A percentile compares a stretch with the other conserved stretches of the same genome.
These are phyloP conservation scores for Beauveria brongniartii DNA, from an alignment of 2,329 filamentous ascomycete genomes.

Conservation along the genomic window DNA sequence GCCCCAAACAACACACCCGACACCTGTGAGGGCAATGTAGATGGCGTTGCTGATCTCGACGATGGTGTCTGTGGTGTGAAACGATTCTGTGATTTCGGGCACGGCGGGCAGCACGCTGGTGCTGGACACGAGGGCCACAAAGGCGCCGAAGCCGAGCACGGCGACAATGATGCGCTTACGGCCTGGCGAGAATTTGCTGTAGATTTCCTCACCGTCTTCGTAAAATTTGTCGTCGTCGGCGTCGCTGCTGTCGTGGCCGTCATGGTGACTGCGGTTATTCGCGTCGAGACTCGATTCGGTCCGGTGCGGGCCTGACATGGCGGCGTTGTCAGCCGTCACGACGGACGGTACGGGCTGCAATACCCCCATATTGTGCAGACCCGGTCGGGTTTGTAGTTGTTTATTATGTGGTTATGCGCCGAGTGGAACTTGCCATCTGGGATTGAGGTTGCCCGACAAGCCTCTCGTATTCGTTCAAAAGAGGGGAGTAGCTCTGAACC, in stretches of 20 bases:
- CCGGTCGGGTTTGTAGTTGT: neutral
- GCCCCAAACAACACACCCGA: conserved; percentile 63
- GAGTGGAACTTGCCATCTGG: neutral
- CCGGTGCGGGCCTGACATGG: conserved; percentile 4
- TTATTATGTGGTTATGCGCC: neutral
- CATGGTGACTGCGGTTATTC: neutral
- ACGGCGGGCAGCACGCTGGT: conserved; percentile 66
- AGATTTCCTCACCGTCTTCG: conserved; percentile 43
- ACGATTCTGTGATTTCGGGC: conserved; percentile 63
- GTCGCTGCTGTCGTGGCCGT: conserved; percentile 6
- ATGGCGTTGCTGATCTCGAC: conserved; percentile 68
- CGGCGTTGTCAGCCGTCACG: conserved; percentile 1
- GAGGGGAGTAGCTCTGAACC: neutral
- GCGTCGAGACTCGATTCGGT: neutral
- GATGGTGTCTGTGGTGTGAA: conserved; percentile 56
- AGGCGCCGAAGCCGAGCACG: conserved; percentile 65
- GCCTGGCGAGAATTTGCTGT: conserved; percentile 52
- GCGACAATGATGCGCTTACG: conserved; percentile 61
- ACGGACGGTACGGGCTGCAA: conserved; percentile 3
- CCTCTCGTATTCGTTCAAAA: neutral
- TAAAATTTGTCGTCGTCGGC: conserved; percentile 15
- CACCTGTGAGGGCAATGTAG: conserved; percentile 68
- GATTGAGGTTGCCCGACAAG: neutral
- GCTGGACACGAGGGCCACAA: conserved; percentile 66
- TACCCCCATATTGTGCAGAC: neutral